Evolutionary conservation across 2,329 filamentous ascomycete species (phyloP).

Genomic region (Sporothrix variecibatus): DNA sequence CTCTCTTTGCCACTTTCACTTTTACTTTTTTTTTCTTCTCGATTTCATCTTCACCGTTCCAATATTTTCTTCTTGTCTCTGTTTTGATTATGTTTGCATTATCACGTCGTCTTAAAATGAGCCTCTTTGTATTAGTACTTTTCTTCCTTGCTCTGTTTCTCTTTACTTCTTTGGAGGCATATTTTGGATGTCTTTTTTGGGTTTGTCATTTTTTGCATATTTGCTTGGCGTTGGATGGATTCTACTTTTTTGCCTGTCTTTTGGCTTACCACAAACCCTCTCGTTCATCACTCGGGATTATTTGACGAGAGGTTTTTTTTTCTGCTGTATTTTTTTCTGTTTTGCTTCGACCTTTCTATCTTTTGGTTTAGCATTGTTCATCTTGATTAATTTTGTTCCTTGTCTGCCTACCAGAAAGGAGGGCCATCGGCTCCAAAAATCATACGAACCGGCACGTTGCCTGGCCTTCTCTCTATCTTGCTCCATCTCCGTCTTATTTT

Average conservation of each 20-base stretch:
- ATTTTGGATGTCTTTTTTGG: not conserved
- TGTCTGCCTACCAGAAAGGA: not conserved
- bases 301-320: not conserved
- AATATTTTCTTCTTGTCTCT: conserved; percentile 13
- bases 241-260: not conserved
- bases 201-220: conserved; percentile 9
- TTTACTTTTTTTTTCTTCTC: not conserved
- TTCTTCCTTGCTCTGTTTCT: not conserved
- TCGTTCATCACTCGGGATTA: conserved; percentile 4
- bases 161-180: not conserved
- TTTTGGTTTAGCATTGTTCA: not conserved
- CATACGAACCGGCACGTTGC: not conserved
- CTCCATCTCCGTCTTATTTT: not conserved
- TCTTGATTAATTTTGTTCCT: not conserved
- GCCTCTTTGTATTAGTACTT: not conserved
- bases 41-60: not conserved
- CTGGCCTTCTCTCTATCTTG: not conserved
- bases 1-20: not conserved
- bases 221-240: conserved; percentile 16
- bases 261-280: not conserved
- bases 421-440: not conserved
- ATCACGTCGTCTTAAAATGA: conserved; percentile 7
- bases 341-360: not conserved
- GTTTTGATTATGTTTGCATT: conserved; percentile 21
- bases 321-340: not conserved